phyloP scores from a whole-genome alignment of 2,329 filamentous ascomycete genomes.

The Eurotiales sp. region DNA sequence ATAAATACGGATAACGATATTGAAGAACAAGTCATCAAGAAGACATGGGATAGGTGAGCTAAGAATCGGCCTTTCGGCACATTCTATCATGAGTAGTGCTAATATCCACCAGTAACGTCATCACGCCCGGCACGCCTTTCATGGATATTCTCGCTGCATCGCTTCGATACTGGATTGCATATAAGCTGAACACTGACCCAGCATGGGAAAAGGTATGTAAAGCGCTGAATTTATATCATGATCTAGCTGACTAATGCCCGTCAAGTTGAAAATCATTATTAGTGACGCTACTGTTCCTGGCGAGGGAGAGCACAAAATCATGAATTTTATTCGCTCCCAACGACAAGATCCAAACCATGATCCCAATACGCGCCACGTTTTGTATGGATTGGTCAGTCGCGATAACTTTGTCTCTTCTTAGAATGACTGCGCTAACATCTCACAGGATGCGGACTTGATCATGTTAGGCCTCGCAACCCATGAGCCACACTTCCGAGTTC shows the following conservation, averaged over 20 bases:
- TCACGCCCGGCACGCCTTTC: constrained; percentile 95
- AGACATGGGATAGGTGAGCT: constrained; percentile 71
- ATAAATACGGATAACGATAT: constrained; percentile 56
- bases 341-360: constrained; percentile 85
- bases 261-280: constrained; percentile 85
- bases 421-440: constrained; percentile 20
- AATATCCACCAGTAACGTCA: constrained; percentile 57
- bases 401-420: not conserved
- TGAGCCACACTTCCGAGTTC: constrained; percentile 92
- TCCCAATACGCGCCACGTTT: constrained; percentile 95
- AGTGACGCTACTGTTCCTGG: constrained; percentile 97
- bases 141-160: constrained; percentile 93
- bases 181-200: constrained; percentile 95
- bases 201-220: constrained; percentile 73
- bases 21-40: constrained; percentile 64
- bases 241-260: constrained; percentile 22
- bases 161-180: constrained; percentile 92
- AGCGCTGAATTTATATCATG: not conserved
- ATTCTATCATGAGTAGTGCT: not conserved
- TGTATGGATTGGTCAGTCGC: constrained; percentile 69
- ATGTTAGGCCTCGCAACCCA: constrained; percentile 97
- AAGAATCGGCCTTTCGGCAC: no score
- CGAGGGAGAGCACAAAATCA: constrained; percentile 99
- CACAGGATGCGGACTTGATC: constrained; percentile 85
- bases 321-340: constrained; percentile 95